Evolutionary conservation across 2,329 filamentous ascomycete genomes (phyloP).

Genomic region (Penicillium sp.): DNA sequence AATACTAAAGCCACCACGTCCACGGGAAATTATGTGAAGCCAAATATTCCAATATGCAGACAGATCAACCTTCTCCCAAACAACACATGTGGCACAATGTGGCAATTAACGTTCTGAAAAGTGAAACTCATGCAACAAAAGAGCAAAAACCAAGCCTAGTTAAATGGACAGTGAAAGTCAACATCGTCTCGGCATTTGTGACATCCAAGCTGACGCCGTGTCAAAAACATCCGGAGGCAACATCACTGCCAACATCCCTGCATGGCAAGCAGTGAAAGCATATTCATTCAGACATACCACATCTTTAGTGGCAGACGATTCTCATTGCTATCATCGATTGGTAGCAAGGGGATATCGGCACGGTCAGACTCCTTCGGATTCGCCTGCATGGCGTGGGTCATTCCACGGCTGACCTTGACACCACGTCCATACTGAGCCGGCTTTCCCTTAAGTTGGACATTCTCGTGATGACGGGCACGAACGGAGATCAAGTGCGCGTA

Average conservation of each 20-base stretch:
- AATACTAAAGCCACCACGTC: background rate
- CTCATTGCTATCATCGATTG: background rate
- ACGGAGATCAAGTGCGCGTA: conserved; percentile 89
- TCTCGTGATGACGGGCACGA: conserved; percentile 76
- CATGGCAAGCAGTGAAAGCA: background rate
- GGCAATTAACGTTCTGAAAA: background rate
- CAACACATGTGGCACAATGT: no score
- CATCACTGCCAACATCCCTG: background rate
- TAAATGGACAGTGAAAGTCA: background rate
- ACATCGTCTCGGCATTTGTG: background rate
- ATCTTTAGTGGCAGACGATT: background rate
- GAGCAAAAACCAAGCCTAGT: background rate
- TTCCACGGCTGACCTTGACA: conserved; percentile 1
- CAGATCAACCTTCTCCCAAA: background rate
- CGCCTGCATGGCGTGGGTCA: background rate
- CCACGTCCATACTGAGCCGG: conserved; percentile 39
- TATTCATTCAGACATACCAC: background rate
- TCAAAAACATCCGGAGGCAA: background rate
- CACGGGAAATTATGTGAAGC: background rate
- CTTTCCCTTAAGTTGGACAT: conserved; percentile 43
- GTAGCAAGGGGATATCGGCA: background rate
- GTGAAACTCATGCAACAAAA: background rate
- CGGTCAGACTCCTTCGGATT: background rate
- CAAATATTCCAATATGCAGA: background rate
- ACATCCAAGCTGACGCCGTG: background rate